Evolutionary conservation across 2,329 filamentous ascomycete species (phyloP), one percentile per base, ranked within the genome.

Genomic region (Pseudogymnoascus sp.): DNA sequence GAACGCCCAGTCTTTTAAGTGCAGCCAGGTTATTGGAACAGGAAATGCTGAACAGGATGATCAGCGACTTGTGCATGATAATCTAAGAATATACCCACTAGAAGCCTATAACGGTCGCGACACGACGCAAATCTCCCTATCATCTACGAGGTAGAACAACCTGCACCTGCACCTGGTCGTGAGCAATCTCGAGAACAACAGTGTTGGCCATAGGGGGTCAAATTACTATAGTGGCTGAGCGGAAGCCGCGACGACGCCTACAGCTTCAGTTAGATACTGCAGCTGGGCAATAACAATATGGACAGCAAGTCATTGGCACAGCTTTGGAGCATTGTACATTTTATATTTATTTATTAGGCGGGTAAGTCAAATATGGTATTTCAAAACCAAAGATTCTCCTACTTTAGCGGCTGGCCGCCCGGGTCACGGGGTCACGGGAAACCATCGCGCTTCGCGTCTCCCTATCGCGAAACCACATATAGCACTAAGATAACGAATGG

Each of bases 331-430:
- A 21, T 26, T 50, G 9, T 31, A n/a, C 8, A 33, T 33, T 57
- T 21, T 53, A 31, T 57, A n/a, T 33, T 8, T 57, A 19, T 33
- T 33, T 57, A 35, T 19, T 57, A 33, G n/a, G 10, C 4, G 10
- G 28, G 3, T 11, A 57, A 57, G 28, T 21, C 26, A 28, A 50
- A 17, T 33, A 33, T 4, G 33, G 26, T 21, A 33, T 33, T 33
- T 33, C 11, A 33, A 57, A 57, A 19, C 15, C 68, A 70, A 19
- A 69, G 65, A 36, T 35, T 26, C 5, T 33, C 69, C 68, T 60
- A 31, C 65, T 21, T 65, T 64, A 1, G 70, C 69, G 40, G 64
- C 68, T 23, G 63, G 68, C 50, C 50, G 50, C 50, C 26, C 50
- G 28, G 50, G 50, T 33, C 28, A 33, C 50, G 50, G 28, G 50